phyloP scores from a whole-genome alignment of 345 rosid genomes.

The Cardamine chenopodiifolia region DNA sequence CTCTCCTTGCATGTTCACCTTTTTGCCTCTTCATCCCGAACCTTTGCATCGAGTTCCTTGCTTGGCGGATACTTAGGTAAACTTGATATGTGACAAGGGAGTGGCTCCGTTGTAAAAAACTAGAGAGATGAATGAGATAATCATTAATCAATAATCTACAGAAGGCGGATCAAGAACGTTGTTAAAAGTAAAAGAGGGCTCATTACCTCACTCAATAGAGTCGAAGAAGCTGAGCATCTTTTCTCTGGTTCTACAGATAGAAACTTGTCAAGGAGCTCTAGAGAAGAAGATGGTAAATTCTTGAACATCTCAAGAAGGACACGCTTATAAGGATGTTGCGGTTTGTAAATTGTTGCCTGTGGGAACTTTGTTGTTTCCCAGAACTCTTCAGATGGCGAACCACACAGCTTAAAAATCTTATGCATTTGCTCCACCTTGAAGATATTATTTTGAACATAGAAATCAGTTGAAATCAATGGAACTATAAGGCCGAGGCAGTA shows the following conservation, averaged over 20 bases:
- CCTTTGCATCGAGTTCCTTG: conserved; percentile 76
- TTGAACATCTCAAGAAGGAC: conserved; percentile 57
- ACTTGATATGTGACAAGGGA: conserved; percentile 65
- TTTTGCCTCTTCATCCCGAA: conserved; percentile 61
- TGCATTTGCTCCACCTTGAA: conserved; percentile 90
- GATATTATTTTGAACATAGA: background rate
- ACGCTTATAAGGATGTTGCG: conserved; percentile 68
- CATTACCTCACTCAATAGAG: conserved; percentile 61
- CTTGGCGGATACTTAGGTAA: conserved; percentile 81
- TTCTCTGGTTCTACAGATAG: conserved; percentile 69
- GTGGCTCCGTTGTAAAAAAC: conserved; percentile 68
- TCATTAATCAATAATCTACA: background rate
- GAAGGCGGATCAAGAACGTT: conserved; percentile 2
- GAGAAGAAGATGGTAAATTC: conserved; percentile 57
- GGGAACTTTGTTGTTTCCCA: conserved; percentile 74
- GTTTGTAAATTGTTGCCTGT: conserved; percentile 75
- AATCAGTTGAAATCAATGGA: background rate
- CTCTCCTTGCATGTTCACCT: conserved; percentile 44
- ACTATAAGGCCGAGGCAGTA: background rate
- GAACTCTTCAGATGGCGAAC: conserved; percentile 79
- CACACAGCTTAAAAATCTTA: conserved; percentile 93
- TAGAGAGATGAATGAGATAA: conserved; percentile 33
- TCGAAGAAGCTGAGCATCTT: conserved; percentile 67
- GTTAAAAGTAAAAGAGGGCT: background rate
- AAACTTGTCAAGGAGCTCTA: conserved; percentile 65